phyloP scores from a whole-genome alignment of 225 moss, liverwort and hornwort species.

The Sphagnum tenellum region DNA sequence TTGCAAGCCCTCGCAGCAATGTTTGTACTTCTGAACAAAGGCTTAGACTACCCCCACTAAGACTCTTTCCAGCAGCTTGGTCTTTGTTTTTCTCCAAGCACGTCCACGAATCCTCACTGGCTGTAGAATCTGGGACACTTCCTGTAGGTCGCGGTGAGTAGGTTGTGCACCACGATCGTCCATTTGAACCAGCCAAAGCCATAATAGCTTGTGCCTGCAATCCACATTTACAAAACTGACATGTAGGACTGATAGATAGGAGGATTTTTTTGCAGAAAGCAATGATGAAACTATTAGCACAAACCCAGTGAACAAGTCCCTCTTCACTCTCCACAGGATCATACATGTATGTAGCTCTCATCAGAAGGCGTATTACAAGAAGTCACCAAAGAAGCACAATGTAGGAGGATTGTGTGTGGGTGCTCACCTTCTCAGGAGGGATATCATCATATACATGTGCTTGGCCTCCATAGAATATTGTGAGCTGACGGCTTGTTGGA shows the following conservation, averaged over 20 bases:
- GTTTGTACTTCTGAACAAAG: constrained; percentile 81
- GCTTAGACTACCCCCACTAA: constrained; percentile 42
- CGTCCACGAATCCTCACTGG: constrained; percentile 77
- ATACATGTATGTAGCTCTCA: no score
- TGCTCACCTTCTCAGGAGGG: constrained; percentile 76
- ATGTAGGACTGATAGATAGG: no score
- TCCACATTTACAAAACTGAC: no score
- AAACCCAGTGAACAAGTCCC: no score
- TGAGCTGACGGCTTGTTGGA: constrained; percentile 81
- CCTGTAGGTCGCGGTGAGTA: constrained; percentile 71
- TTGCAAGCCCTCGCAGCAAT: constrained; percentile 70
- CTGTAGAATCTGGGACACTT: constrained; percentile 50
- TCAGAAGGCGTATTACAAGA: no score
- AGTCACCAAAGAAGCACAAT: no score
- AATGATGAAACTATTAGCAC: no score
- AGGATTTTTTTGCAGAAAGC: no score
- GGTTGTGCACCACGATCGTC: constrained; percentile 94
- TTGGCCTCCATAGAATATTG: constrained; percentile 95
- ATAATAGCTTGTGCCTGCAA: constrained; percentile 71
- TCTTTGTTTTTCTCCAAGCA: constrained; percentile 71
- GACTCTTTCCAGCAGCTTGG: constrained; percentile 44
- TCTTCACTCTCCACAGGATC: no score
- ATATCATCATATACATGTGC: constrained; percentile 98
- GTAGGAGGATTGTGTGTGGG: neutral
- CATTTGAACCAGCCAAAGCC: constrained; percentile 86